Evolutionary conservation across 2,329 filamentous ascomycete species (phyloP), one percentile per base, ranked within the genome.

Genomic region (Onygena corvina): DNA sequence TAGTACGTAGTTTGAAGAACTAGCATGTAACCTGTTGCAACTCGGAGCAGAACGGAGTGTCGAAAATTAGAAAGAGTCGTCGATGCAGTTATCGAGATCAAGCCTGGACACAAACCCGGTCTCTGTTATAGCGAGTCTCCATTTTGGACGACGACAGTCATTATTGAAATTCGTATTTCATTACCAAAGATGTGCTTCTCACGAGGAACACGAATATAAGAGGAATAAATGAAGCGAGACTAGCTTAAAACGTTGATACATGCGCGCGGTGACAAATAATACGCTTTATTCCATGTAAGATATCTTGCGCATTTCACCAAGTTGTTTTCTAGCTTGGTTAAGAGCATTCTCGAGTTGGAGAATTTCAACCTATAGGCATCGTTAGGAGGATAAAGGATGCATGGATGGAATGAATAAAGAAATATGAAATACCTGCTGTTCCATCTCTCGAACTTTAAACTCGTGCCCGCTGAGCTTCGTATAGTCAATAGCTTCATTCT

Each of bases 401-500:
- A 21, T 14, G 7, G 23, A 33, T 23, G 50, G n/a, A 29, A 54
- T 44, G 35, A 21, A 20, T 30, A 14, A 12, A 29, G 29, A 12
- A 3, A 16, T 20, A 4, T n/a, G 27, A 9, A 33, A 14, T 75
- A 94, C 89, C 85, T 98, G 92, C 65, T 98, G 92, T 72, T 98
- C 92, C 92, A 98, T 98, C 72, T 98, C 89, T 59, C 84, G 79
- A 47, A 95, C 88, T 76, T 98, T 98, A 75, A 98, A 96, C 71
- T 98, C 92, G 68, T 95, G 90, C 27, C 84, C 81, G 54, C 86
- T 89, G 42, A 98, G 72, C 71, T 88, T 86, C 36, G 77, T 75
- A 68, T 96, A 98, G 66, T 98, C 92, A 18, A 93, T 80, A 46
- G 77, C 74, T 49, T 94, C 88, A 12, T 72, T 73, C 30, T 90